Evolutionary conservation across 768 basidiomycete genomes (phyloP).

Genomic region (Neoboletus subvelutipes): DNA sequence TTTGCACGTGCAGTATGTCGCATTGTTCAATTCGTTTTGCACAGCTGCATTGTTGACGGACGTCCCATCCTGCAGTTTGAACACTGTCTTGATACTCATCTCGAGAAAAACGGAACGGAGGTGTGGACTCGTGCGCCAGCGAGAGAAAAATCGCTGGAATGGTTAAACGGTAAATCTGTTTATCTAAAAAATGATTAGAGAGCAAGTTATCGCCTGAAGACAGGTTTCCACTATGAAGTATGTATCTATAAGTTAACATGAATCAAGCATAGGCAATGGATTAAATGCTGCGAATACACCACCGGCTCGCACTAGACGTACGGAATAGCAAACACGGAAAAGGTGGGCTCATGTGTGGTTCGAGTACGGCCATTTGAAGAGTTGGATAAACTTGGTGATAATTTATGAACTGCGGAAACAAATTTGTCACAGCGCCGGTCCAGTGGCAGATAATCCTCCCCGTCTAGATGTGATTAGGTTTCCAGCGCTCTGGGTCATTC

Average conservation of each 20-base stretch:
- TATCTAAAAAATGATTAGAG: neutral
- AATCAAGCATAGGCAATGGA: slow-evolving; percentile 3
- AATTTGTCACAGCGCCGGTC: slow-evolving; percentile 7
- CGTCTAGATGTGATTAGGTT: slow-evolving; percentile 15
- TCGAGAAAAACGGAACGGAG: neutral
- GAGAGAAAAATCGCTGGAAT: neutral
- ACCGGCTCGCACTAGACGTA: slow-evolving; percentile 4
- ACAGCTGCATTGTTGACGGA: neutral
- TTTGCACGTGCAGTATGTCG: slow-evolving; percentile 8
- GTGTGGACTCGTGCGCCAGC: slow-evolving; percentile 7
- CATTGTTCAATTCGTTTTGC: neutral
- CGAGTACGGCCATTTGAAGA: neutral
- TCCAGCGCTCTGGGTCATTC: neutral
- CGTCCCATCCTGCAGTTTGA: neutral
- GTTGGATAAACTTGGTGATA: slow-evolving; percentile 11
- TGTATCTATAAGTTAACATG: slow-evolving; percentile 15
- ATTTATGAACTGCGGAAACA: slow-evolving; percentile 12
- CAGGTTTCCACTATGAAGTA: slow-evolving; percentile 16
- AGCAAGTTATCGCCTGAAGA: neutral
- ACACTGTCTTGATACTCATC: slow-evolving; percentile 8
- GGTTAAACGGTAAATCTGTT: neutral
- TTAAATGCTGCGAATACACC: slow-evolving; percentile 14
- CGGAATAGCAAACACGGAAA: slow-evolving; percentile 6
- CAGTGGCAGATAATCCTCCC: slow-evolving; percentile 6
- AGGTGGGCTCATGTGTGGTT: slow-evolving; percentile 3